Percentiles rank a stretch among this genome's conserved stretches.
Evolutionary conservation across 371 early-diverging fungal species (phyloP).

Genomic region (Mortierella sp.): DNA sequence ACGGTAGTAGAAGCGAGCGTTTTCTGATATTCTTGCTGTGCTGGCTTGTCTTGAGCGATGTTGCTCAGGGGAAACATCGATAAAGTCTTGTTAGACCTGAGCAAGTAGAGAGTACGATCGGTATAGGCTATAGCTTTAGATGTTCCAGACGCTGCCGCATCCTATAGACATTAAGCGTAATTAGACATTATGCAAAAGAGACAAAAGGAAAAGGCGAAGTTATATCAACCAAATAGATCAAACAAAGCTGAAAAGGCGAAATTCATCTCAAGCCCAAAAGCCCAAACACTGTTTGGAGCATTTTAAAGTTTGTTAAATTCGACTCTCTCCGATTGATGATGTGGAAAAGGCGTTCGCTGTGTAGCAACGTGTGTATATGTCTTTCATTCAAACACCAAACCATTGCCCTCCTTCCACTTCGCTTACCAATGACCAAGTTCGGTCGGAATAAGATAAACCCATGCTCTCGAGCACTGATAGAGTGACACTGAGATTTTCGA

Average conservation of each 20-base stretch:
- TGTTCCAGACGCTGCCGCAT: neutral
- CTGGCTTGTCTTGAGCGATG: neutral
- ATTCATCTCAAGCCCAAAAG: constrained; percentile 14
- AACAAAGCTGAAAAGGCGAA: neutral
- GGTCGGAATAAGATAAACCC: constrained; percentile 12
- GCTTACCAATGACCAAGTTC: constrained; percentile 15
- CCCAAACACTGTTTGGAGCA: constrained; percentile 5
- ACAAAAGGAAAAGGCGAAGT: neutral
- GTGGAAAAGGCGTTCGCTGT: no score
- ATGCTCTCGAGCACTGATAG: constrained; percentile 4
- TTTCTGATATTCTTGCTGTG: constrained; percentile 3
- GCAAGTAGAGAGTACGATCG: constrained; percentile 1
- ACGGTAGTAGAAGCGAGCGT: neutral
- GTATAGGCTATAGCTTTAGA: constrained; percentile 10
- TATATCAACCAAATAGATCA: neutral
- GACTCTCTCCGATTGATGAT: neutral
- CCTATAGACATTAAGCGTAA: neutral
- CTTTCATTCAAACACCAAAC: no score
- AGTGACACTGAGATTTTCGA: neutral
- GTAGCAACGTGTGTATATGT: no score
- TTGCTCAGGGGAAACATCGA: constrained; percentile 2
- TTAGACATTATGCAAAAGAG: neutral
- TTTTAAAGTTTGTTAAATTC: neutral
- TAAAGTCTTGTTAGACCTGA: constrained; percentile 10
- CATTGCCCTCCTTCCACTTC: neutral